A percentile compares a stretch with the other conserved stretches of the same genome.
phyloP scores from a whole-genome alignment of 768 basidiomycete species.

The Rhodotorula taiwanensis region DNA sequence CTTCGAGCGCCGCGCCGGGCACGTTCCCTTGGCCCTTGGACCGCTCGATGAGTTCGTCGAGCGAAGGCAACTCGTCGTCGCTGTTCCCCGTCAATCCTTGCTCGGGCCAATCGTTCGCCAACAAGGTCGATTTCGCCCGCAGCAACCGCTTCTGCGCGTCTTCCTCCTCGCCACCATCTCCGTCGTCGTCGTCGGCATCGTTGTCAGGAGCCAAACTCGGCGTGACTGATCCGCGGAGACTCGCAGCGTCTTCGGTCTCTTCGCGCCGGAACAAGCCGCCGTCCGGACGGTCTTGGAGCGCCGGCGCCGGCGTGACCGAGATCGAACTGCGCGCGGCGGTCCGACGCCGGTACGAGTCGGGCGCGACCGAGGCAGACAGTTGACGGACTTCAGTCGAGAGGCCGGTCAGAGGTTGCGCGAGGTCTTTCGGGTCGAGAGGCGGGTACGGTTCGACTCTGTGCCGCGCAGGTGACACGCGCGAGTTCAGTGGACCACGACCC shows the following conservation, averaged over 20 bases:
- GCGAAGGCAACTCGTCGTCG: background rate
- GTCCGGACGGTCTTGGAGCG: background rate
- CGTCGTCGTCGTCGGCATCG: background rate
- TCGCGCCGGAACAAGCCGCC: constrained; percentile 12
- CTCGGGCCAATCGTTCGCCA: background rate
- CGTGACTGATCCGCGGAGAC: background rate
- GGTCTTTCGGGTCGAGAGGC: background rate
- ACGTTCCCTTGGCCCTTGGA: background rate
- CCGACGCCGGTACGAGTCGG: background rate
- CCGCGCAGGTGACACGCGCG: too few relatives aligned
- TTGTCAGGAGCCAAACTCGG: background rate
- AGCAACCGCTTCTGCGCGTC: constrained; percentile 11
- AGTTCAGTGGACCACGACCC: too few relatives aligned
- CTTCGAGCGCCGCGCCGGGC: background rate
- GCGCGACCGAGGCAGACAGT: constrained; percentile 18
- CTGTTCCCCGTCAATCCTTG: background rate
- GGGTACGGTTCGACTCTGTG: constrained; percentile 35
- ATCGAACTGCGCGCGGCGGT: background rate
- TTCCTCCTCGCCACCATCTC: background rate
- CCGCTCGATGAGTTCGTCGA: background rate
- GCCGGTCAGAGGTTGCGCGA: background rate
- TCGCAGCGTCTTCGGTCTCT: background rate
- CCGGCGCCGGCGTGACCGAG: constrained; percentile 9
- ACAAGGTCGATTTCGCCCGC: constrained; percentile 5
- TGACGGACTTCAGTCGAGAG: constrained; percentile 23